Evolutionary conservation across 176 grass and related monocot species (phyloP), one percentile per base, ranked within the genome.

Genomic region (sorghum (Sorghum bicolor)): DNA sequence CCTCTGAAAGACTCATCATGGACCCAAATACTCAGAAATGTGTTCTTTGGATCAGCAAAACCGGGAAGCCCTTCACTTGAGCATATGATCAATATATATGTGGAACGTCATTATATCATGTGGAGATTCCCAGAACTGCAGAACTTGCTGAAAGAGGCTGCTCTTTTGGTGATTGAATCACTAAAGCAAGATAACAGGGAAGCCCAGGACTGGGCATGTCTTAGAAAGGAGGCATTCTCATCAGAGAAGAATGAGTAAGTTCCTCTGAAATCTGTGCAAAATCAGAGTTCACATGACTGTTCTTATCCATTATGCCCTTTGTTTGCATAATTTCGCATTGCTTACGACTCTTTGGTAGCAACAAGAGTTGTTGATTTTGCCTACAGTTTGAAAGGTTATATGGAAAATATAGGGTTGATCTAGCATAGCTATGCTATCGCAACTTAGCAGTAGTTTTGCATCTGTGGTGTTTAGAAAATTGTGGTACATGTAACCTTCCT

Each of bases 51-150:
- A 82, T 94, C 89, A 79, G 91, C 96, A 81, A 94, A 98, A 87
- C 87, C 93, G 53, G 93, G 96, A 82, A 94, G 91, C 63, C 93
- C 96, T 45, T 95, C 96, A 75, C 88, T 98, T 19, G 96, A 96
- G 81, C 96, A 98, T 91, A 84, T 94, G 91, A 96, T 98, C 77
- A 87, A 84, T 91, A 98, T 98, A 83, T 98, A 95, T 87, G 87
- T 98, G 61, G 96, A 98, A 40, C 89, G 93, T 16, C 94, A 90
- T 83, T 96, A 92, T 90, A 93, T 98, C 79, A 92, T 98, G 83
- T 98, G 96, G 96, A 91, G 96, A 90, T 92, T 98, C 81, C 96
- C 96, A 37, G 91, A 98, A 83, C 79, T 98, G 79, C 96, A 98
- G 80, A 91, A 82, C 64, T 82, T 98, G 65, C 85, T 98, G 75